Evolutionary conservation across 257 asterid species (phyloP).

Genomic region (Prunella vulgaris): DNA sequence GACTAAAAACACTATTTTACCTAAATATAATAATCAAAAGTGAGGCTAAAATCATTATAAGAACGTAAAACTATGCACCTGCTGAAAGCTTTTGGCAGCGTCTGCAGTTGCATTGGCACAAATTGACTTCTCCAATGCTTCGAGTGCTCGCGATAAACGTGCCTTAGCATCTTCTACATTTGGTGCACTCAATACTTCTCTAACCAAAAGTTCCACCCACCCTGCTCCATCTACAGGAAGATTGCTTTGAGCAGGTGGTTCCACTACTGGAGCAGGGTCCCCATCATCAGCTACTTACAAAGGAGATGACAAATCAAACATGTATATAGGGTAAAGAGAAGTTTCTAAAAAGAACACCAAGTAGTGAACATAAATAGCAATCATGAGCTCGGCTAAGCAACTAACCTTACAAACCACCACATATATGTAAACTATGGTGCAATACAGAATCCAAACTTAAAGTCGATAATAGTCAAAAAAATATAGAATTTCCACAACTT

Average conservation of each 20-base stretch:
- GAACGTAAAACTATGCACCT: constrained; percentile 37
- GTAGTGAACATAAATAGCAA: constrained; percentile 7
- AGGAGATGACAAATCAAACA: neutral
- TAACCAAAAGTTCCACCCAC: constrained; percentile 62
- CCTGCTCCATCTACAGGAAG: constrained; percentile 49
- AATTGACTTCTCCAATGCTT: constrained; percentile 55
- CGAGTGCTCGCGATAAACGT: constrained; percentile 49
- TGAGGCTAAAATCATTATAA: neutral
- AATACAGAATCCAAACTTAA: neutral
- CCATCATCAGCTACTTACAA: constrained; percentile 37
- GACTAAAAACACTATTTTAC: too few relatives aligned
- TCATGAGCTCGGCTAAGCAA: neutral
- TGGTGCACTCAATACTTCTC: constrained; percentile 47
- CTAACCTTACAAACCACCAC: neutral
- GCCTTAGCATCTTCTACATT: constrained; percentile 52
- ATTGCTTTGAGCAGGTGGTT: constrained; percentile 30
- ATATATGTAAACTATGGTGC: neutral
- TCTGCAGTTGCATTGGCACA: constrained; percentile 51
- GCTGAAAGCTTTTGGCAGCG: constrained; percentile 54
- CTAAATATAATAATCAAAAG: neutral
- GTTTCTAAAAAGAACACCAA: neutral
- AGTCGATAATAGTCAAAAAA: neutral
- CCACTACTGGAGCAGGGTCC: constrained; percentile 31
- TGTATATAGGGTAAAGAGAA: constrained; percentile 2
- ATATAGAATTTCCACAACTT: neutral